Base-by-base conservation (phyloP, 1,139 yeast genomes). In the Fermentozyma sake region DNA sequence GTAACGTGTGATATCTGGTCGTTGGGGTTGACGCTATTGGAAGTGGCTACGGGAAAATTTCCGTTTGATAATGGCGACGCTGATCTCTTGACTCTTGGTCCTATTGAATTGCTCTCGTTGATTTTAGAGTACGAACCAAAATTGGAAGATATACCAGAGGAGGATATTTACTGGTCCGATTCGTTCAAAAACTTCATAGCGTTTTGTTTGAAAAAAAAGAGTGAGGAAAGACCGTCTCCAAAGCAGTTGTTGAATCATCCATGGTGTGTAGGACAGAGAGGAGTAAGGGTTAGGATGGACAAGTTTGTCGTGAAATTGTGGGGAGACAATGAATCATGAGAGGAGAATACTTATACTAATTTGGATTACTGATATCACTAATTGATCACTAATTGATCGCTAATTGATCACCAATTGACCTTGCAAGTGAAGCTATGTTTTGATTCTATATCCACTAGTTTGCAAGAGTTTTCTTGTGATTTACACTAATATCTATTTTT, bases 1-100 rank as follows among this genome's bases (percentile, higher is more conserved):
- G 96, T 89, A 3, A 84, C 95, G 2, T 80, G 94, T 44, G 98
- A 91, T 51, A 91, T 91, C 11, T 91, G 98, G 98, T 87, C 96
- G 1, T 60, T 91, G 18, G 98, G 98, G 0, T 64, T 91, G 35
- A 87, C 97, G 0, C 58, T 91, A 28, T 65, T 91, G 50, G 98
- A 91, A 52, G 96, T 89, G 16, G 96, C 97, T 2, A 79, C 76
- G 45, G 95, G 95, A 15, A 67, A 73, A 39, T 89, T 89, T 52
- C 98, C 98, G 5, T 64, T 61, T 34, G 45, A 43, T 18, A 60
- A 52, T 20, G 58, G 57, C 20, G 54, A 51, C 22, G 64, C 68
- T 27, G 52, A 61, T 2, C 77, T 85, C 4, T 44, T 68, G 29
- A 51, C 51, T 12, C 41, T 64, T 37, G 80, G 78, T 39, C 97